Evolutionary conservation across 768 basidiomycete genomes (phyloP), one percentile per base, ranked within the genome.

Genomic region (Psilocybe cubensis): DNA sequence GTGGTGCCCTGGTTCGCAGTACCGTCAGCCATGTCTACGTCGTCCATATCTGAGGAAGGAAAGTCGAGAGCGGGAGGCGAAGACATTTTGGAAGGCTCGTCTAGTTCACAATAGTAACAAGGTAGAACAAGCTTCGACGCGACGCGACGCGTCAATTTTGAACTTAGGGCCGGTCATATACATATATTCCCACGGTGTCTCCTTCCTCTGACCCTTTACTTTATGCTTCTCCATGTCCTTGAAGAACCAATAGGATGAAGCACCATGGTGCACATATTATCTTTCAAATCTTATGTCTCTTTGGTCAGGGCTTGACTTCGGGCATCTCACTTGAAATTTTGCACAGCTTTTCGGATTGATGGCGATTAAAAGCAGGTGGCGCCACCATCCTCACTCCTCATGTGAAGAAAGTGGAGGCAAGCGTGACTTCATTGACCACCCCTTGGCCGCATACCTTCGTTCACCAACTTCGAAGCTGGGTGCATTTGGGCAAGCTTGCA

Each of bases 31-130:
- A 69, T 69, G 11, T 83, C 74, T 27, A 82, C 73, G 68, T 69
- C 66, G 38, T 80, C 80, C 59, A 75, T 64, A 51, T 87, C 87
- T 4, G 85, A 87, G 1, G 84, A 78, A 3, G 86, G 86, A 65
- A 87, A 87, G 62, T 88, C 84, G 35, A 87, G 70, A 29, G 80
- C 75, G 18, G 85, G 85, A 23, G 85, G 86, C 40, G 85, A 88
- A 7, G 86, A 87, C 86, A 88, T 88, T 52, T 38, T 66, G 60
- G 43, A 17, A 27, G 40, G 0, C 23, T 20, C 20, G 40, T 44
- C 18, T 38, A 43, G 56, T 31, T n/a, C 44, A 35, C 43, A 52
- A 61, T 57, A 49, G 51, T 61, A 60, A 52, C 43, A 40, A 54
- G 24, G 61, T 57, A 67, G 62, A 61, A 59, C 40, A 49, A 52